Conservation (phyloP, 2,329 filamentous ascomycete genomes). For the Claviceps pusilla region DNA sequence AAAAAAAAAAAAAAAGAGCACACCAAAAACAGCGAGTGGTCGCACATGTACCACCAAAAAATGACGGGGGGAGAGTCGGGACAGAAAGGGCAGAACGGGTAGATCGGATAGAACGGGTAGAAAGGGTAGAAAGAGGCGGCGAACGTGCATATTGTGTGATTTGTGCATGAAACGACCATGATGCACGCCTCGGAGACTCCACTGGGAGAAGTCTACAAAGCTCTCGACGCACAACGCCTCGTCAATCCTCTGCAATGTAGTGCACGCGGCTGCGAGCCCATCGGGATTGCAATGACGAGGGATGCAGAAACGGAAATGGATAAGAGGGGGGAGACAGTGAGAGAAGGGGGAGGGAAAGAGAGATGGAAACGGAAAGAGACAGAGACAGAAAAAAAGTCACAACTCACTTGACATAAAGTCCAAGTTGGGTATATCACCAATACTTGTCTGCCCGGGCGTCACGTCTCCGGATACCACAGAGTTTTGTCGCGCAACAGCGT, state of each 20-base stretch:
- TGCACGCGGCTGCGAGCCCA: neutral
- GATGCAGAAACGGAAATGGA: neutral
- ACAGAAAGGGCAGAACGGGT: no score
- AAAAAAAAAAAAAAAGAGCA: neutral
- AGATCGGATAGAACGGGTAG: no score
- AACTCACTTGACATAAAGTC: constrained; percentile 38
- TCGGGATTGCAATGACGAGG: neutral
- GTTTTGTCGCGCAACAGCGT: constrained; percentile 14
- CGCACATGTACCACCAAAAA: neutral
- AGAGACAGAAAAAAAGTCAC: neutral
- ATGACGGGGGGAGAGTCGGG: neutral
- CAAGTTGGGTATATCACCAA: constrained; percentile 31
- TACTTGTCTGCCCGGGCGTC: constrained; percentile 24
- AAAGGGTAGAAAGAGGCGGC: neutral
- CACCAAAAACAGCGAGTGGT: neutral
- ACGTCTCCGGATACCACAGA: constrained; percentile 24
- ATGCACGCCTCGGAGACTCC: neutral
- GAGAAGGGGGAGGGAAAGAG: neutral
- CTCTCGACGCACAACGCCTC: neutral
- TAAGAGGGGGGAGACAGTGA: neutral
- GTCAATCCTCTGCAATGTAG: neutral
- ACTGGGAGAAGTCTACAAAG: neutral
- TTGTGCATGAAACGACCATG: neutral
- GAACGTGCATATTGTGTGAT: constrained; percentile 3
- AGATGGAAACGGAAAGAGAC: neutral